A percentile compares a stretch with the other conserved stretches of the same genome.
These are phyloP conservation scores for Termitomyces sp. DNA, from an alignment of 768 basidiomycete genomes.

Conservation along the genomic window DNA sequence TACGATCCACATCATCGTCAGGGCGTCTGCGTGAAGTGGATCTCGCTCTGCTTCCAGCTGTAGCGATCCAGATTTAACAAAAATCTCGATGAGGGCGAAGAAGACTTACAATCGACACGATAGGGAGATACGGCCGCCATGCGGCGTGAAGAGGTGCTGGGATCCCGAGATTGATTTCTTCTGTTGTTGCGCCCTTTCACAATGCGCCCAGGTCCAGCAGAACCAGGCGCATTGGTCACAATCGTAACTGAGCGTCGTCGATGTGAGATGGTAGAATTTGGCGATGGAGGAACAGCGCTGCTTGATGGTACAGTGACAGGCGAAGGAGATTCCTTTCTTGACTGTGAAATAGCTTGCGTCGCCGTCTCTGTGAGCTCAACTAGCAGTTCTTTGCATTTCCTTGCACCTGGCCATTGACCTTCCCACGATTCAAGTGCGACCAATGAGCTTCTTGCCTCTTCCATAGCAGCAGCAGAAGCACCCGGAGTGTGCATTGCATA, in stretches of 20 bases:
- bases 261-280: conserved; percentile 30
- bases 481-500: conserved; percentile 79
- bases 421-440: conserved; percentile 75
- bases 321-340: conserved; percentile 15
- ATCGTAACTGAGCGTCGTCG: conserved; percentile 56
- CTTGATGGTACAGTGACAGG: conserved; percentile 2
- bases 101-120: conserved; percentile 55
- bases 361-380: conserved; percentile 66
- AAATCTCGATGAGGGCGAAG: background rate
- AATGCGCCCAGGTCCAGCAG: conserved; percentile 32
- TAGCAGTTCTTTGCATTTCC: conserved; percentile 81
- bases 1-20: conserved; percentile 54
- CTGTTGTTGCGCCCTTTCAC: conserved; percentile 47
- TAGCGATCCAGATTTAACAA: conserved; percentile 19
- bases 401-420: conserved; percentile 82
- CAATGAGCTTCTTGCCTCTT: conserved; percentile 74
- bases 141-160: conserved; percentile 44
- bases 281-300: conserved; percentile 14
- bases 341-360: conserved; percentile 55
- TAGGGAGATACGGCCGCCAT: conserved; percentile 59
- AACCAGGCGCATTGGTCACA: conserved; percentile 31
- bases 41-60: conserved; percentile 58
- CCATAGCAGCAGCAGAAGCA: conserved; percentile 69
- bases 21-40: conserved; percentile 72
- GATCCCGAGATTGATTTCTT: conserved; percentile 57